A percentile compares a stretch with the other conserved stretches of the same genome.
Evolutionary conservation across 345 rosid species (phyloP).

Genomic region (Garcia nutans): DNA sequence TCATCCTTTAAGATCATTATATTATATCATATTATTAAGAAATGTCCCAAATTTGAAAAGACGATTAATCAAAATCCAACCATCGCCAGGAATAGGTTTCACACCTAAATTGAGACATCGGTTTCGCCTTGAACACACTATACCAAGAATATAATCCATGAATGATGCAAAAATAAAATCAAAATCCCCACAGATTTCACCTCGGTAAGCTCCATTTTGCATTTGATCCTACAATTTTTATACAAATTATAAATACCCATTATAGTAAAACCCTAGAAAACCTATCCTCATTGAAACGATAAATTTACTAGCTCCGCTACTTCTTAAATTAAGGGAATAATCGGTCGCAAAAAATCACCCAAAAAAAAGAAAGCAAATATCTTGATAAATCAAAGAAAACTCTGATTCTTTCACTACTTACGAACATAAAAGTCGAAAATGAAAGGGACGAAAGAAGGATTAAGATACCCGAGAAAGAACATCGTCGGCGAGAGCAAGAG

Average conservation of each 20-base stretch:
- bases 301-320: neutral
- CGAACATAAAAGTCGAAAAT: neutral
- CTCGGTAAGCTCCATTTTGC: neutral
- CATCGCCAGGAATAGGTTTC: neutral
- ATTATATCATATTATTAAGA: neutral
- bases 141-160: neutral
- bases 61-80: neutral
- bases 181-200: neutral
- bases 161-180: neutral
- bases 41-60: neutral
- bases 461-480: slow-evolving; percentile 35
- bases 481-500: slow-evolving; percentile 43
- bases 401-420: neutral
- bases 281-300: neutral
- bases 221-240: neutral
- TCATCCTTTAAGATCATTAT: neutral
- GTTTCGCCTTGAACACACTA: neutral
- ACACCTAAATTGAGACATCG: neutral
- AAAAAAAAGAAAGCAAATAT: neutral
- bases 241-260: neutral
- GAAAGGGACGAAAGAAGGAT: neutral
- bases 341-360: neutral
- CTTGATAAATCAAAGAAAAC: neutral
- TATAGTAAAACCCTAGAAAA: slow-evolving; percentile 13
- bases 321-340: neutral